Evolutionary conservation across 164 flowering plant genomes (phyloP).

Genomic region (Brasenia schreberi): DNA sequence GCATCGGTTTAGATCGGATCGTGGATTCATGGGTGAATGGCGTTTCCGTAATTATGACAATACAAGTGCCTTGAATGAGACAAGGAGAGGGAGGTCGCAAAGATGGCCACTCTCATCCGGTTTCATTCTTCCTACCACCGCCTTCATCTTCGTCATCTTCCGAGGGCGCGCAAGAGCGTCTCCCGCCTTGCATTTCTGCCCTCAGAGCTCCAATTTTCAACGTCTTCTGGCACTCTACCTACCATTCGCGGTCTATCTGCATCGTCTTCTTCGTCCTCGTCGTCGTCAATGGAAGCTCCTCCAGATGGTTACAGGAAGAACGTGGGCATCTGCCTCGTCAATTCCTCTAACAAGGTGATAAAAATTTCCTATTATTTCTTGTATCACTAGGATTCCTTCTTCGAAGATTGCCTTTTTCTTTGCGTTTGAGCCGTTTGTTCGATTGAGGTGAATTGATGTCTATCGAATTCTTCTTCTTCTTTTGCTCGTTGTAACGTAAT

Average conservation of each 20-base stretch:
- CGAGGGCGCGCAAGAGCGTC: constrained; percentile 3
- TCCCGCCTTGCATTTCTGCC: constrained; percentile 4
- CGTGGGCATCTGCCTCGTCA: constrained; percentile 82
- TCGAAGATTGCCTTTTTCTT: not conserved
- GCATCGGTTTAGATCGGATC: too few species aligned
- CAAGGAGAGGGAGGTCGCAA: too few species aligned
- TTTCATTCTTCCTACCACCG: constrained; percentile 4
- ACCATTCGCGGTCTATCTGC: not conserved
- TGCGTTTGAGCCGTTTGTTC: not conserved
- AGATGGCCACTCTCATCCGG: constrained; percentile 6
- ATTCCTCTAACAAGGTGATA: constrained; percentile 48
- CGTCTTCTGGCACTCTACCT: not conserved
- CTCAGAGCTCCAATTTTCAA: not conserved
- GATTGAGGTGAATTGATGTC: not conserved
- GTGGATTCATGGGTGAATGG: too few species aligned
- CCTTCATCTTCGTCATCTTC: constrained; percentile 6
- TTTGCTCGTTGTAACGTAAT: not conserved
- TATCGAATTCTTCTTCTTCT: not conserved
- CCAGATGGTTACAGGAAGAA: constrained; percentile 80
- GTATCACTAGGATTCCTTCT: not conserved
- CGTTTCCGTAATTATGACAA: too few species aligned
- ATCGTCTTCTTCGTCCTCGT: constrained; percentile 5
- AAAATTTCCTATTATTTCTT: not conserved
- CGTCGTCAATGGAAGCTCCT: constrained; percentile 59
- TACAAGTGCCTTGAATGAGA: too few species aligned